A percentile compares a stretch with the other conserved stretches of the same genome.
phyloP scores from a whole-genome alignment of 345 rosid genomes.

The Syzygium aromaticum region DNA sequence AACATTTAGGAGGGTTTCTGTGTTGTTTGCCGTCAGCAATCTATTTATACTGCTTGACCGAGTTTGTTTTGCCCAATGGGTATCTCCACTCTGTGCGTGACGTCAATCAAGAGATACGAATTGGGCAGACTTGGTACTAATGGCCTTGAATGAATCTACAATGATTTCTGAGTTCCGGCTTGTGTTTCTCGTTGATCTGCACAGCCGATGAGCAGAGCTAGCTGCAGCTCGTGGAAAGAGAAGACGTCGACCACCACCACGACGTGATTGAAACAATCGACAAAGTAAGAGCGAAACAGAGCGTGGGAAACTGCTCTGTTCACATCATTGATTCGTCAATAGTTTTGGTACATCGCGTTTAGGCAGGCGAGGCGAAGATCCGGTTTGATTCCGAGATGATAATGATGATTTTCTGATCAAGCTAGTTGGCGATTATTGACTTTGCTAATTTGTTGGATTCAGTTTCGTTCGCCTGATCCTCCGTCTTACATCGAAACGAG shows the following conservation, averaged over 20 bases:
- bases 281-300: no score
- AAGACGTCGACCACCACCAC: no score
- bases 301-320: no score
- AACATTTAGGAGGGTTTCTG: no score
- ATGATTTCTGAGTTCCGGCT: not conserved
- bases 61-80: not conserved
- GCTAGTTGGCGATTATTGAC: not conserved
- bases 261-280: no score
- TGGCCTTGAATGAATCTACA: not conserved
- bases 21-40: not conserved
- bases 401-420: not conserved
- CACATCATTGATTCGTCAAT: no score
- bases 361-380: not conserved
- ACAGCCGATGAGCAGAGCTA: no score
- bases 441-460: not conserved
- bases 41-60: not conserved
- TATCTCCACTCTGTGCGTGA: not conserved
- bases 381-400: not conserved
- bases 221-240: no score
- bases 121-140: not conserved
- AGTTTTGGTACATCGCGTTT: not conserved
- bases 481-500: not conserved
- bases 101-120: not conserved
- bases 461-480: not conserved
- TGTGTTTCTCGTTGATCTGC: no score